Conservation (phyloP, 176 grass and related monocot species). For the Otatea glauca region DNA sequence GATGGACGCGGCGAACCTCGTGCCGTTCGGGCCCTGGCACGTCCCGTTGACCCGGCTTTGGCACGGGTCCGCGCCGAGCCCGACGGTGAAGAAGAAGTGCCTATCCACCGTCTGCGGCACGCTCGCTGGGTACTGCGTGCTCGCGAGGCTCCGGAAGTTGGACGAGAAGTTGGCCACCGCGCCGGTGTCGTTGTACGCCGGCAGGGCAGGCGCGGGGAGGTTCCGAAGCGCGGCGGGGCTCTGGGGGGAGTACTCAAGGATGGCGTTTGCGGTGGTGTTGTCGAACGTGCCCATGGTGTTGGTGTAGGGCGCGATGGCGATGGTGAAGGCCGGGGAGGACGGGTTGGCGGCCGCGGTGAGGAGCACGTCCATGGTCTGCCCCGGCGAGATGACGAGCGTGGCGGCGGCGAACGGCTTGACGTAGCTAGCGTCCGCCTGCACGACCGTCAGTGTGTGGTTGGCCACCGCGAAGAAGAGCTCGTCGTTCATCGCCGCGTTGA, state of each 20-base stretch:
- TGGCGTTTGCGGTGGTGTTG: conserved; percentile 74
- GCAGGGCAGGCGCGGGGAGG: conserved; percentile 54
- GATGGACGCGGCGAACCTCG: conserved; percentile 62
- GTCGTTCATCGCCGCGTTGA: conserved; percentile 84
- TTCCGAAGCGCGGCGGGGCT: neutral
- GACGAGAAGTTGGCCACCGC: conserved; percentile 64
- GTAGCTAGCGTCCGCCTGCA: conserved; percentile 76
- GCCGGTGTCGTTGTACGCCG: conserved; percentile 65
- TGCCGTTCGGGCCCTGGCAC: conserved; percentile 77
- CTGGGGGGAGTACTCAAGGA: conserved; percentile 62
- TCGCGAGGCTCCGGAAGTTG: conserved; percentile 72
- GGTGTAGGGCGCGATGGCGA: conserved; percentile 62
- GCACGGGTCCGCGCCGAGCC: conserved; percentile 67
- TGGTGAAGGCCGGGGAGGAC: conserved; percentile 45
- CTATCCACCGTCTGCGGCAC: conserved; percentile 59
- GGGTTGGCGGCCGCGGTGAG: conserved; percentile 40
- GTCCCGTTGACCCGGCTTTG: conserved; percentile 50
- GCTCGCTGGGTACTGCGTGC: conserved; percentile 53
- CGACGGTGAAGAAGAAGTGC: conserved; percentile 76
- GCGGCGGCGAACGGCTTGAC: conserved; percentile 62
- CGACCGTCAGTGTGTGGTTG: conserved; percentile 75
- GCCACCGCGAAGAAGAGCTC: conserved; percentile 87
- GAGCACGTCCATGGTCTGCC: conserved; percentile 79
- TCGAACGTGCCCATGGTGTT: conserved; percentile 69
- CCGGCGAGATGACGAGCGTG: conserved; percentile 65